Conservation (phyloP, 441 rosid species). For the Hypseocharis bilobata region DNA sequence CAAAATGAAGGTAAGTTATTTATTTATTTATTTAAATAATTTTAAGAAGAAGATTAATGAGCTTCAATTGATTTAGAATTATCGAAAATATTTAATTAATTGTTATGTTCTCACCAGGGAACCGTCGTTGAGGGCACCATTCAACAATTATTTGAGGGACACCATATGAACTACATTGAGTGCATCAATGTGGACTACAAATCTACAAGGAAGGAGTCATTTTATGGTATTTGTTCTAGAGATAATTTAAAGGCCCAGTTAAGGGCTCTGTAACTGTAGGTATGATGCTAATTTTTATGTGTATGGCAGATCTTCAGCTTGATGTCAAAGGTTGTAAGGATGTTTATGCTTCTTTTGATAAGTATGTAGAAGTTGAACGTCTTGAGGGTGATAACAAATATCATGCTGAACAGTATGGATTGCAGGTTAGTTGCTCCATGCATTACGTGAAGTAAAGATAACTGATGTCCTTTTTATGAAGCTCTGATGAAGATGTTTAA, state of each 20-base stretch:
- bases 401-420: conserved; percentile 79
- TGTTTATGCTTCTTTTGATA: conserved; percentile 90
- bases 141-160: conserved; percentile 65
- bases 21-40: no score
- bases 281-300: conserved; percentile 15
- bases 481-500: neutral
- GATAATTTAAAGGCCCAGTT: neutral
- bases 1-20: conserved; percentile 61
- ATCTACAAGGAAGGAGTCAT: conserved; percentile 68
- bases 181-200: conserved; percentile 68
- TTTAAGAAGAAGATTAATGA: neutral
- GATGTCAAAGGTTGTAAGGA: conserved; percentile 63
- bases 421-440: conserved; percentile 66
- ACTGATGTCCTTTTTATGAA: no score
- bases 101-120: conserved; percentile 32
- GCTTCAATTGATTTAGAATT: neutral
- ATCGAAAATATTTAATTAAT: neutral
- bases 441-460: no score
- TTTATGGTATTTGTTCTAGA: conserved; percentile 41
- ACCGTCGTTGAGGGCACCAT: conserved; percentile 75
- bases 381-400: conserved; percentile 96
- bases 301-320: conserved; percentile 40
- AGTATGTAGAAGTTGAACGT: conserved; percentile 92
- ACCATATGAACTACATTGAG: conserved; percentile 67
- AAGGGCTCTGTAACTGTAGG: conserved; percentile 1